Evolutionary conservation across 768 basidiomycete genomes (phyloP), one percentile per base, ranked within the genome.

Genomic region (Trichaptum fuscoviolaceum): DNA sequence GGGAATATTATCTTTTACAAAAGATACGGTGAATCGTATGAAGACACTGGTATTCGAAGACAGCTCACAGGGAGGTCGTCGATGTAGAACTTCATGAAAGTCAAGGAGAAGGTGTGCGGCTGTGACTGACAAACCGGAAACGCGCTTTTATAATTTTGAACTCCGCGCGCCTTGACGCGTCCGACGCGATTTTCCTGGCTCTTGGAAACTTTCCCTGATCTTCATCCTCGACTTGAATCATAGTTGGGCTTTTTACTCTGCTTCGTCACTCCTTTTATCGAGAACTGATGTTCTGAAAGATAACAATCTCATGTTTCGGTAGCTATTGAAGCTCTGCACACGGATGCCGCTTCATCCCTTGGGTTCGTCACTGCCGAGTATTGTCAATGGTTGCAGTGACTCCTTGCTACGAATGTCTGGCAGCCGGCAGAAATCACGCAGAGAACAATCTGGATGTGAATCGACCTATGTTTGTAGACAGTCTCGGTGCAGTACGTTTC

Each of bases 1-100:
- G 93, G 93, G 76, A 96, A 95, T 74, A 95, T 83, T 71, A 96
- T 88, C 93, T 93, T 70, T 7, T 35, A 52, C 57, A 62, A 64
- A 18, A 35, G 69, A 26, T 27, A 63, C 66, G 67, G 63, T 67
- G 34, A 62, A 64, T 24, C 61, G 59, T 34, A 52, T 62, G 10
- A 68, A 7, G 27, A 68, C 63, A 61, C 57, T 35, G 60, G 24
- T 52, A 60, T 63, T n/a, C 8, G 57, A 62, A 26, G 20, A 35
- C 61, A 67, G 26, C 77, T 80, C 65, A 93, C 93, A 68, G 90
- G 89, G 67, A 93, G 77, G 73, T 91, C 87, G 75, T 92, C 92
- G 69, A 93, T 91, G 70, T 79, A 84, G 79, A 94, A 93, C 79
- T 89, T 91, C 92, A 94, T 94, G 62, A 35, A 70, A 70, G 36